A percentile compares a stretch with the other conserved stretches of the same genome.
phyloP scores from a whole-genome alignment of 2,329 filamentous ascomycete genomes.

The Fusarium sp. region DNA sequence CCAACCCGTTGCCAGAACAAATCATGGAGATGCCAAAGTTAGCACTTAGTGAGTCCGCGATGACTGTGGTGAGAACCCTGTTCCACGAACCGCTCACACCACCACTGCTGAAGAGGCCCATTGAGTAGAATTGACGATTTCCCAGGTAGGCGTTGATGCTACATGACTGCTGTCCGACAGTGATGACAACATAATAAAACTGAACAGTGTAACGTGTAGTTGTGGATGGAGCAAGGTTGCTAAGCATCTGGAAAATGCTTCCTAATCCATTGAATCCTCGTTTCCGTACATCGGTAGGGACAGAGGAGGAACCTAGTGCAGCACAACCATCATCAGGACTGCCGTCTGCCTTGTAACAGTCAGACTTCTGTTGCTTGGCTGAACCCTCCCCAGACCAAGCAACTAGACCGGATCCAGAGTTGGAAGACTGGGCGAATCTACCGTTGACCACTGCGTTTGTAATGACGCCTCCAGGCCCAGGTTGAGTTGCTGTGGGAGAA shows the following conservation, averaged over 20 bases:
- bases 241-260: conserved; percentile 9
- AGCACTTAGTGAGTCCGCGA: neutral
- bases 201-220: conserved; percentile 7
- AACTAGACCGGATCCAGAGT: neutral
- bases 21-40: conserved; percentile 10
- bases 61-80: conserved; percentile 4
- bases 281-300: neutral
- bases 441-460: neutral
- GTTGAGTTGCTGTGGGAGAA: neutral
- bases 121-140: conserved; percentile 3
- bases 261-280: neutral
- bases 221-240: neutral
- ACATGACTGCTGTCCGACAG: neutral
- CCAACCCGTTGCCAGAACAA: neutral
- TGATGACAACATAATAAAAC: conserved; percentile 7
- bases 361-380: neutral
- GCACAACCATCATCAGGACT: conserved; percentile 20
- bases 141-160: neutral
- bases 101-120: neutral
- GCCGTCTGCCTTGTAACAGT: conserved; percentile 10
- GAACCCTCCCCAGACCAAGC: neutral
- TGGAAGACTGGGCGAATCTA: neutral
- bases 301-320: neutral
- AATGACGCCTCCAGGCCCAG: neutral
- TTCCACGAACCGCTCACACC: neutral